A percentile compares a stretch with the other conserved stretches of the same genome.
These are phyloP conservation scores for Chytriomyces sp. DNA, from an alignment of 192 early-diverging fungal genomes.

Conservation along the genomic window DNA sequence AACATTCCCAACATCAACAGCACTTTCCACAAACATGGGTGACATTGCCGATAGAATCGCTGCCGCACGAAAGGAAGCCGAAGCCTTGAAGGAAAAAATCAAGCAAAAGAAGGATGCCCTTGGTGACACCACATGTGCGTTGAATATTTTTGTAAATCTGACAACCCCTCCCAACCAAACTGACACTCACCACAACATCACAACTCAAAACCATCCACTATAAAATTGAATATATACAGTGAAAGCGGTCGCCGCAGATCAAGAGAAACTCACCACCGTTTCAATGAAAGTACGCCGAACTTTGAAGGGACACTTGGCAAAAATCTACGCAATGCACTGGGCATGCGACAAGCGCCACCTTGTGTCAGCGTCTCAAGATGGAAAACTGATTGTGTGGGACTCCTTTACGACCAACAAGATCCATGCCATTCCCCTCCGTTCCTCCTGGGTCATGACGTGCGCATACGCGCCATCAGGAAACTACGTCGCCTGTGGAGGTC, in stretches of 20 bases:
- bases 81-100: constrained; percentile 94
- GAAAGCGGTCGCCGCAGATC: constrained; percentile 79
- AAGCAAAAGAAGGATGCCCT: constrained; percentile 92
- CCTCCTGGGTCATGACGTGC: constrained; percentile 99
- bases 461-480: constrained; percentile 98
- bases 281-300: constrained; percentile 96
- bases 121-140: constrained; percentile 91
- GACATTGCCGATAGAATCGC: constrained; percentile 92
- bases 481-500: constrained; percentile 98
- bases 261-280: constrained; percentile 86
- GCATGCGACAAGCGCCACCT: constrained; percentile 95
- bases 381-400: constrained; percentile 99
- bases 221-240: constrained; percentile 59
- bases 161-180: neutral
- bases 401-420: constrained; percentile 99
- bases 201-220: neutral
- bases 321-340: constrained; percentile 99
- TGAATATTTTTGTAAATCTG: constrained; percentile 26
- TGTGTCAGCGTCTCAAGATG: constrained; percentile 98
- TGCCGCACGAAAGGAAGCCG: constrained; percentile 90
- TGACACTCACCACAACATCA: neutral
- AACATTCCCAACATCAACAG: no score
- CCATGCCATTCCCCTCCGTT: constrained; percentile 96
- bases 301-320: constrained; percentile 97
- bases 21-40: constrained; percentile 51